Base-by-base conservation (phyloP, 345 rosid species). In the Combretum micranthum region DNA sequence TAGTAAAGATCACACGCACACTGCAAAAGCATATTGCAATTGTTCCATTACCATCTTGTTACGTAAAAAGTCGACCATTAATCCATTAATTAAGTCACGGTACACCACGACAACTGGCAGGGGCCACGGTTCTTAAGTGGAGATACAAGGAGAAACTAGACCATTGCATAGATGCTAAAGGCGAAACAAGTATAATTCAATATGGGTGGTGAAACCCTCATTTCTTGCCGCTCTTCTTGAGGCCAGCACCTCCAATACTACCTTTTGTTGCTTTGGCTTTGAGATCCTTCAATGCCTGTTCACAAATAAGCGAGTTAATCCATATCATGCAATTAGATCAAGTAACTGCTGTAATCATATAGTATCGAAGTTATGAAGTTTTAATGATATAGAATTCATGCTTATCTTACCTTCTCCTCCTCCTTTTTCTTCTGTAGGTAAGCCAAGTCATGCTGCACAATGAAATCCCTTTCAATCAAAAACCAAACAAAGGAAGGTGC, bases 151-250 rank as follows among this genome's bases (percentile, higher is more conserved):
- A 32, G 39, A 32, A 32, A 32, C 39, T 32, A 32, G 39, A 32
- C 39, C 39, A 32, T 32, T 7, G 39, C 39, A 32, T 1, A 11
- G 39, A 32, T 32, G 39, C 39, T 7, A 32, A 32, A 32, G 6
- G 10, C 39, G 10, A 32, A 32, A 32, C 9, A 32, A 32, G 39
- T 32, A 32, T 32, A 32, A 32, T 7, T 32, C 7, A 32, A 32
- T 32, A 32, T 32, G 39, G 1, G 39, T 32, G 5, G 39, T 32
- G 39, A 11, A 32, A 32, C 39, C 57, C 64, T 87, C 76, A 88
- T 75, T 91, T 91, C 86, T 91, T 91, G 53, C 96, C 92, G 17
- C 96, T 91, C 82, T 85, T 87, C 86, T 86, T 88, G 32, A 91
- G 96, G 22, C 96, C 98, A 49, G 96, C 12, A 52, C 98, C 96